Evolutionary conservation across 495 filamentous ascomycete genomes (phyloP).

Genomic region (Cairneyella variabilis): DNA sequence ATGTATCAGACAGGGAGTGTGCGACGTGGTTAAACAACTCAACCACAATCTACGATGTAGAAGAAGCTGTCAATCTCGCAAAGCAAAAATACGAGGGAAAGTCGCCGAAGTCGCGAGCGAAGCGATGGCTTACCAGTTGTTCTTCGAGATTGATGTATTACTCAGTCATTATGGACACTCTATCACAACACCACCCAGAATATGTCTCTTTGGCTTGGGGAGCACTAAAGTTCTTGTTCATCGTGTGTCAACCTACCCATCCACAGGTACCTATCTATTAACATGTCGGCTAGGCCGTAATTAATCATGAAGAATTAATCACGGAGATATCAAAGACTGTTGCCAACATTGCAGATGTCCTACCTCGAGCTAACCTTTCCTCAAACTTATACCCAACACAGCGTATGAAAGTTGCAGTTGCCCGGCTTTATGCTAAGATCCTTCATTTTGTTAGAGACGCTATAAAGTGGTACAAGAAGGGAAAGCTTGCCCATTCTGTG

Average conservation of each 20-base stretch:
- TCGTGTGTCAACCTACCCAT: constrained; percentile 11
- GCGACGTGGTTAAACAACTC: neutral
- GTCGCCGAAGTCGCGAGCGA: constrained; percentile 9
- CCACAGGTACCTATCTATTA: neutral
- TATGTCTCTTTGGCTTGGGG: no score
- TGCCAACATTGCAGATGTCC: constrained; percentile 27
- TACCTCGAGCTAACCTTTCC: constrained; percentile 29
- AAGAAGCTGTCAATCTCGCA: constrained; percentile 5
- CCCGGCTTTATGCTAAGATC: constrained; percentile 29
- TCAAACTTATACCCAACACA: constrained; percentile 31
- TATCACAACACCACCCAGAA: constrained; percentile 30
- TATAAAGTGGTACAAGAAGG: constrained; percentile 30
- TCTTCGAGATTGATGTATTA: constrained; percentile 15
- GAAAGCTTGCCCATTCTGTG: constrained; percentile 17
- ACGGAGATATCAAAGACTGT: constrained; percentile 28
- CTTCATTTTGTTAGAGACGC: constrained; percentile 30
- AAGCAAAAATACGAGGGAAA: constrained; percentile 10
- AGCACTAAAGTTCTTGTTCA: constrained; percentile 27
- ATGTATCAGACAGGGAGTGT: constrained; percentile 5
- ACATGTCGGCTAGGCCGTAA: constrained; percentile 8
- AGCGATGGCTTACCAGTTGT: constrained; percentile 6
- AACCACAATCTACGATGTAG: constrained; percentile 9
- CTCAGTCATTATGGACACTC: constrained; percentile 20
- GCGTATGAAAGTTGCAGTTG: constrained; percentile 27
- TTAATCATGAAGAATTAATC: constrained; percentile 28